A percentile compares a stretch with the other conserved stretches of the same genome.
Evolutionary conservation across 2,329 filamentous ascomycete genomes (phyloP).

Genomic region (Neospermospora avenae): DNA sequence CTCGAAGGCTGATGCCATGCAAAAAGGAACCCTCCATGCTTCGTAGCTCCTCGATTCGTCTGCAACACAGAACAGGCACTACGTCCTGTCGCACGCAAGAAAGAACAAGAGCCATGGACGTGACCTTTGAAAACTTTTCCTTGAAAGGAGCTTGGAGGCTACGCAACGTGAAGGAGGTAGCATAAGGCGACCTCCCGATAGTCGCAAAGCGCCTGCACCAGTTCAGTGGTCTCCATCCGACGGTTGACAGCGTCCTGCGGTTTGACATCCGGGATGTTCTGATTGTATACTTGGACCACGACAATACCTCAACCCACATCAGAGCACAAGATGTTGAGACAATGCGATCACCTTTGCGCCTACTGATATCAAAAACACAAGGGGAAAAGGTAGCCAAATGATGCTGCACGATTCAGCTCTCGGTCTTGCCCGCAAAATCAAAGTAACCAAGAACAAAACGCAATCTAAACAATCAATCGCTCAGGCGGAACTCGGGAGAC

Average conservation of each 20-base stretch:
- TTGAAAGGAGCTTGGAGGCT: constrained; percentile 11
- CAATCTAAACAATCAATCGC: not conserved
- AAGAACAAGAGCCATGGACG: constrained; percentile 9
- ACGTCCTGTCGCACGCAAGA: constrained; percentile 11
- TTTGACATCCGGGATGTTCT: constrained; percentile 11
- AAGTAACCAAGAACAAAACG: not conserved
- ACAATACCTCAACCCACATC: not conserved
- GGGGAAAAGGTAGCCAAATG: not conserved
- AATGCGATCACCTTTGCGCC: not conserved
- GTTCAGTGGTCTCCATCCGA: not conserved
- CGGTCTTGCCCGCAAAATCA: constrained; percentile 1
- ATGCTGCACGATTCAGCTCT: not conserved
- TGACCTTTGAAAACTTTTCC: constrained; percentile 13
- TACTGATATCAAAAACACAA: not conserved
- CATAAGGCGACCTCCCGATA: constrained; percentile 8
- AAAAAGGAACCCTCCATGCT: constrained; percentile 20
- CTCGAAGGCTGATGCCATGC: constrained; percentile 19
- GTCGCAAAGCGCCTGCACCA: constrained; percentile 6
- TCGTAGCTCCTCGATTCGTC: constrained; percentile 21
- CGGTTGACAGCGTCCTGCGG: constrained; percentile 13
- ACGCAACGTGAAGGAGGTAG: constrained; percentile 4
- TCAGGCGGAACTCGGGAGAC: not conserved
- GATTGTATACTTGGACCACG: not conserved
- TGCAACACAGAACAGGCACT: constrained; percentile 19
- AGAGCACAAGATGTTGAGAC: constrained; percentile 5